These are phyloP conservation scores for Cyberlindnera euphorbiiphila DNA, from an alignment of 805 yeast genomes.

Conservation along the genomic window DNA sequence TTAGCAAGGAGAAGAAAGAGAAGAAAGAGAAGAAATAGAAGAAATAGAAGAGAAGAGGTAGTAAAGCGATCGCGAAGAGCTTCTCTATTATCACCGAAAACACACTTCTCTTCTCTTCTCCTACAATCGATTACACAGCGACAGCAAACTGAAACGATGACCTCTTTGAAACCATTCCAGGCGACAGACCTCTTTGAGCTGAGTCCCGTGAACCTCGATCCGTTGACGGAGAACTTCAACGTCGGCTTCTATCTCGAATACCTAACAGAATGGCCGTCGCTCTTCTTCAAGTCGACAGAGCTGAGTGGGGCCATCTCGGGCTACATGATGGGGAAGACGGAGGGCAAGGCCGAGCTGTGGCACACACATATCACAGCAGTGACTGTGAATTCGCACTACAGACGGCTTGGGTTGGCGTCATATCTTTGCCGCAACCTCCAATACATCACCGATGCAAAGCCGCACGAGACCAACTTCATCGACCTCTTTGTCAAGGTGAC, in stretches of 20 bases:
- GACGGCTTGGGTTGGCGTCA: slow-evolving; percentile 85
- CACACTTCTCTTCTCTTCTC: background rate
- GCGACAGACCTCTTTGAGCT: slow-evolving; percentile 76
- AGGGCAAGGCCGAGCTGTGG: slow-evolving; percentile 83
- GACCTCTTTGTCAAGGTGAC: slow-evolving; percentile 91
- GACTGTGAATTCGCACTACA: slow-evolving; percentile 75
- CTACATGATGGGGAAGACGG: slow-evolving; percentile 95
- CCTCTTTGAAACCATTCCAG: slow-evolving; percentile 82
- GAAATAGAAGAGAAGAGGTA: no score
- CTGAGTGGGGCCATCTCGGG: slow-evolving; percentile 45
- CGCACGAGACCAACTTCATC: slow-evolving; percentile 77
- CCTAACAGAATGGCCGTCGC: slow-evolving; percentile 79
- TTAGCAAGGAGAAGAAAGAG: background rate
- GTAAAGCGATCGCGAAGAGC: no score
- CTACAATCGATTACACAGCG: background rate
- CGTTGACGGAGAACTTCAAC: slow-evolving; percentile 88
- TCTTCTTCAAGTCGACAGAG: slow-evolving; percentile 74
- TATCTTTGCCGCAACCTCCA: slow-evolving; percentile 71
- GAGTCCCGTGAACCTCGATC: slow-evolving; percentile 79
- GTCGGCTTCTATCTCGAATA: slow-evolving; percentile 81
- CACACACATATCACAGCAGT: slow-evolving; percentile 97
- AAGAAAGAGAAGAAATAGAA: background rate
- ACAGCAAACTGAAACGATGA: slow-evolving; percentile 44
- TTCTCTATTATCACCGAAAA: no score
- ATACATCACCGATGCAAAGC: slow-evolving; percentile 68